Base-by-base conservation (phyloP, 164 flowering plant species). In the Platanus orientalis region DNA sequence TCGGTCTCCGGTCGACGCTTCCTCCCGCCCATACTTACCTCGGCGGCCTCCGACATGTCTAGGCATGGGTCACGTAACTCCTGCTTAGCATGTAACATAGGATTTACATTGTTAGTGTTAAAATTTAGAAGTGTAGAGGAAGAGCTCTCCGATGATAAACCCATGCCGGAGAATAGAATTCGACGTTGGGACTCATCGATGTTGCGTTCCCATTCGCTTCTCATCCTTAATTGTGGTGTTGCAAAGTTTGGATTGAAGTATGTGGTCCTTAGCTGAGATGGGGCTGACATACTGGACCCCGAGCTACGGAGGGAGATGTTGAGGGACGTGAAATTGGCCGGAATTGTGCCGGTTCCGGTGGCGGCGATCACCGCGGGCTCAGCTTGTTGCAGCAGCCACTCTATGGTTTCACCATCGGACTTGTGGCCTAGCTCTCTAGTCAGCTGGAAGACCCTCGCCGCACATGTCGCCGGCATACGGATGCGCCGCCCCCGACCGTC, bases 321-420 rank as follows among this genome's bases (percentile, higher is more conserved):
- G 7, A 88, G 79, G 14, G 89, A 83, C 0, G 87, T 79, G 71
- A 86, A 85, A 60, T 85, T 87, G 13, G 96, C 96, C 9, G 96
- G 96, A 62, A 87, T 87, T 7, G 93, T 87, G 14, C 93, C 90
- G 23, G 96, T 87, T 1, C 96, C 96, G 39, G 93, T 89, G 73
- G 93, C 96, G 10, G 93, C 93, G 45, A 89, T 81, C 19, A 89
- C 89, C 3, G 92, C 72, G 0, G 96, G 93, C 78, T 89, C 96
- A 16, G 96, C 93, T 63, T 89, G 96, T 64, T 87, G 90, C 0
- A 89, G 80, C 21, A 88, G 58, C 95, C 95, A 88, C 72, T 85
- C 87, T 16, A 89, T 86, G 7, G 92, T 89, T 53, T 86, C 92
- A 0, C 95, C 95, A 36, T 88, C 95, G 23, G 91, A 81, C 61